These are phyloP conservation scores for Aphanomyces astaci DNA, from an alignment of 352 stramenopile species.

Conservation along the genomic window DNA sequence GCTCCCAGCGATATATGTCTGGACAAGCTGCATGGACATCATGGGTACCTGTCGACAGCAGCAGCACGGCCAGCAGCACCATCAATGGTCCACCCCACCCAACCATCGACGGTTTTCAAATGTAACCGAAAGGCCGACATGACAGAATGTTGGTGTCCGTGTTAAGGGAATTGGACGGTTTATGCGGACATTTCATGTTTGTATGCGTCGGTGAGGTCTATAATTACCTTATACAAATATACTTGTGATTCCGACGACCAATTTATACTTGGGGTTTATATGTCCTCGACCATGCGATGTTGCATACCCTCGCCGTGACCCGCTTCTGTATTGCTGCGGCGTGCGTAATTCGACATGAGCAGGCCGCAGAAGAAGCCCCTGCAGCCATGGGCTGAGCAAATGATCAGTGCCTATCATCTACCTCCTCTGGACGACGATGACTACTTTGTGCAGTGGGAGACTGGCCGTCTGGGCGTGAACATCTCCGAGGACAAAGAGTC, in stretches of 20 bases:
- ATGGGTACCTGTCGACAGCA: not conserved
- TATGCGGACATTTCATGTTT: too few relatives aligned
- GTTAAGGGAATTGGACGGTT: not conserved
- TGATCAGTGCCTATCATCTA: slow-evolving; percentile 31
- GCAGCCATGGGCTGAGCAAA: slow-evolving; percentile 17
- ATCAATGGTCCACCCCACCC: too few relatives aligned
- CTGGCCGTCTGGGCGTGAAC: slow-evolving; percentile 76
- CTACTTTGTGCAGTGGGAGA: slow-evolving; percentile 84
- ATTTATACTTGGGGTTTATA: not conserved
- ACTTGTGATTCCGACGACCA: not conserved
- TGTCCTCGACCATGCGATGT: not conserved
- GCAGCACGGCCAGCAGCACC: not conserved
- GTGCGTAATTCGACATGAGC: not conserved
- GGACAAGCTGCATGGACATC: too few relatives aligned
- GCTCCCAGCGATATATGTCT: slow-evolving; percentile 6
- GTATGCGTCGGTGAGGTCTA: not conserved
- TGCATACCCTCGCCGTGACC: not conserved
- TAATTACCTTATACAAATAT: not conserved
- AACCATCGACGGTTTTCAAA: too few relatives aligned
- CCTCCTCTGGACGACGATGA: slow-evolving; percentile 64
- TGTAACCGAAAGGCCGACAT: too few relatives aligned
- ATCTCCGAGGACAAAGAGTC: slow-evolving; percentile 82
- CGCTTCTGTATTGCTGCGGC: not conserved
- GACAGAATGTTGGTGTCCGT: too few relatives aligned
- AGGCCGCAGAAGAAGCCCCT: slow-evolving; percentile 10